Conservation (phyloP, 2,329 filamentous ascomycete genomes). For the Eutypella sp. region DNA sequence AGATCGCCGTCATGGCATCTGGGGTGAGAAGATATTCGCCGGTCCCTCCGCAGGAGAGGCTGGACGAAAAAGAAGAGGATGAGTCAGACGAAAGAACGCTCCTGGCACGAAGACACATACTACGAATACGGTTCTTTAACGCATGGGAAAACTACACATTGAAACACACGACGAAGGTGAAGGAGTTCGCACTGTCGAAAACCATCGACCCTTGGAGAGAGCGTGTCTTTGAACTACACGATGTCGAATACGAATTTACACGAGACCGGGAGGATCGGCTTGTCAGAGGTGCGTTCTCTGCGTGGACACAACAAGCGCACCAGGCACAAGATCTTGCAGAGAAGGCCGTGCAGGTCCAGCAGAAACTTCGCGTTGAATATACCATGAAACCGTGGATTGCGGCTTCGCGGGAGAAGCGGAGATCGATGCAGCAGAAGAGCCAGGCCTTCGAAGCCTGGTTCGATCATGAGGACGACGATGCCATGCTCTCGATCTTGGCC, state of each 20-base stretch:
- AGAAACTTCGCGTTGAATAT: constrained; percentile 2
- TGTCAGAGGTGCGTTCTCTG: not conserved
- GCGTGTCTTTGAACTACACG: not conserved
- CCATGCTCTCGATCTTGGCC: constrained; percentile 3
- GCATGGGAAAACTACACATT: constrained; percentile 26
- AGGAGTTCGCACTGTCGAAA: constrained; percentile 13
- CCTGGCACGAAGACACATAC: constrained; percentile 27
- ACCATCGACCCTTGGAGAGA: constrained; percentile 7
- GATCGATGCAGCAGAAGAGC: constrained; percentile 1
- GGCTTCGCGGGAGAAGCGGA: constrained; percentile 2
- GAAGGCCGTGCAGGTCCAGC: not conserved
- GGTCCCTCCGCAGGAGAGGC: constrained; percentile 3
- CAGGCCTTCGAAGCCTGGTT: constrained; percentile 6
- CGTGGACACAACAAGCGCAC: constrained; percentile 1
- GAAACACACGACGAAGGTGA: constrained; percentile 17
- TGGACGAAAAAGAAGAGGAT: constrained; percentile 9
- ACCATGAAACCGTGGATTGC: constrained; percentile 9
- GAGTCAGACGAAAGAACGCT: constrained; percentile 24
- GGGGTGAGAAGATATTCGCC: not conserved
- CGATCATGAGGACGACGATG: constrained; percentile 2
- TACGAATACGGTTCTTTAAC: constrained; percentile 28
- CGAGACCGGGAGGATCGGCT: not conserved
- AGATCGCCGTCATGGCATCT: not conserved
- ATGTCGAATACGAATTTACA: not conserved
- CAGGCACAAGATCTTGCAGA: not conserved